phyloP scores from a whole-genome alignment of 441 rosid species.

The Gossypium gossypioides region DNA sequence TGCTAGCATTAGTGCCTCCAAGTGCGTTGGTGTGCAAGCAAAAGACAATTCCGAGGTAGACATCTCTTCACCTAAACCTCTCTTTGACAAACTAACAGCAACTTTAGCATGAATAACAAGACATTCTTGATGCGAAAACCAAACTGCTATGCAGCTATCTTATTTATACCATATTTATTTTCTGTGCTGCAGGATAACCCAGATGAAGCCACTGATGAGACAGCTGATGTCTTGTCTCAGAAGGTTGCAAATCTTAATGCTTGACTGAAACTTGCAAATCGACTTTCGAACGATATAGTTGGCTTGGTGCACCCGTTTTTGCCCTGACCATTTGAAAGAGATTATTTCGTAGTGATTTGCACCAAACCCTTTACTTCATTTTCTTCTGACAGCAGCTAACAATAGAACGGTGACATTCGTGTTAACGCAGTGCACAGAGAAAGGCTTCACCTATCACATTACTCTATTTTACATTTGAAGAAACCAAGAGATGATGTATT shows the following conservation, averaged over 20 bases:
- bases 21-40: constrained; percentile 56
- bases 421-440: neutral
- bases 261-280: constrained; percentile 16
- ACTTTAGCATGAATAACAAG: neutral
- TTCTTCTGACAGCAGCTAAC: constrained; percentile 19
- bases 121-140: neutral
- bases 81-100: neutral
- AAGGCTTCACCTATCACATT: constrained; percentile 1
- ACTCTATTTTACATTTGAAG: neutral
- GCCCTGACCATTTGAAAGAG: neutral
- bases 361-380: constrained; percentile 9
- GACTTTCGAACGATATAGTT: constrained; percentile 8
- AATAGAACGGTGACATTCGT: constrained; percentile 4
- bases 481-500: constrained; percentile 4
- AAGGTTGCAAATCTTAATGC: constrained; percentile 50
- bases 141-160: neutral
- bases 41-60: constrained; percentile 49
- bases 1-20: constrained; percentile 90
- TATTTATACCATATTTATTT: neutral
- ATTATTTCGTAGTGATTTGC: constrained; percentile 6
- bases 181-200: constrained; percentile 34
- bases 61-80: neutral
- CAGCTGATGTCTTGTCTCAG: constrained; percentile 35
- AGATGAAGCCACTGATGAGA: constrained; percentile 41
- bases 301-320: constrained; percentile 12